Evolutionary conservation across 441 rosid species (phyloP), one percentile per base, ranked within the genome.

Genomic region (Manihot esculenta): DNA sequence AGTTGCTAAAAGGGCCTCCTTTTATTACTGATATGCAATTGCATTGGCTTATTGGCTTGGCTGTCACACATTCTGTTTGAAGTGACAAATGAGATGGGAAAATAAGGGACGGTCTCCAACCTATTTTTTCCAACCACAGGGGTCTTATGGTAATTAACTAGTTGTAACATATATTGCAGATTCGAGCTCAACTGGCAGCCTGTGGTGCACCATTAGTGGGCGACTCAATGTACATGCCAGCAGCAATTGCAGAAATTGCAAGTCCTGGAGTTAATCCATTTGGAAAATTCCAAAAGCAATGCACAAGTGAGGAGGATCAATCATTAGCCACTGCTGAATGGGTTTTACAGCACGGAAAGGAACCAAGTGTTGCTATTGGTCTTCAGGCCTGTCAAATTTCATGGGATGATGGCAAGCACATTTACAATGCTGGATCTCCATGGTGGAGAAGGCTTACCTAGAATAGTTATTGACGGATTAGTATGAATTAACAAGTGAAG

Each of bases 311-410:
- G 68, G 69, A 67, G 60, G 87, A 82, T 42, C 83, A 81, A 75
- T 94, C 86, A 70, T 66, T 73, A 21, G 90, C 89, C 58, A 64
- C 82, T 72, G 63, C 75, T 7, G 84, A 89, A 71, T 93, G 98
- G 98, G 69, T 86, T 71, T 75, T 77, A 11, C 75, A 11, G 68
- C 94, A 88, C 72, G 94, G 96, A 59, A 91, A 80, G 82, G 96
- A 88, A 75, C 97, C 96, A 5, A 76, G 21, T 54, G 81, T 89
- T 62, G 89, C 87, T 51, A 85, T 90, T 35, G 97, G 93, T 67
- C 93, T 93, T 70, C 95, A 93, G 80, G 98, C 98, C 33, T 87
- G 82, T 78, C 92, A 87, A 65, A 89, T 90, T 74, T 89, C 92
- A 21, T 93, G 98, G 98, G 86, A 91, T n/a, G 88, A 87, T 69